Conservation (phyloP, 176 grass and related monocot genomes). For the Miscanthus lutarioriparius region DNA sequence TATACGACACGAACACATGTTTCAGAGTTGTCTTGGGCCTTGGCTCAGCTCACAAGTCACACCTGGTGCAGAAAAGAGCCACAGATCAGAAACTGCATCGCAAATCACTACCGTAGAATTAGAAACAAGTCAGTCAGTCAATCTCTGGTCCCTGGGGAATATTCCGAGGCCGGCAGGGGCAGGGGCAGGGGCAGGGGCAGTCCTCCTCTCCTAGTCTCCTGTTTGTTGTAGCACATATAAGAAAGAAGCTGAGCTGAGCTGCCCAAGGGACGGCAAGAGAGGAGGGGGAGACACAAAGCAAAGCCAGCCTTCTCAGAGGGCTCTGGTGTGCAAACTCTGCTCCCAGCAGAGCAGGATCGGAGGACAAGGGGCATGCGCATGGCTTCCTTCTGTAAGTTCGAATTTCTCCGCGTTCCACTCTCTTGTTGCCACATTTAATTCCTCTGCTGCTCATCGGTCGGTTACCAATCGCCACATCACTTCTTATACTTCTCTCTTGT, state of each 20-base stretch:
- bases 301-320: neutral
- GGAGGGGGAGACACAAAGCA: neutral
- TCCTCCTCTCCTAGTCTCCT: neutral
- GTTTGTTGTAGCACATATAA: neutral
- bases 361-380: constrained; percentile 1
- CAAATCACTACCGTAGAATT: neutral
- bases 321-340: neutral
- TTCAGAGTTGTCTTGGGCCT: neutral
- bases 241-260: neutral
- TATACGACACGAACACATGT: too few species aligned
- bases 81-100: neutral
- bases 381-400: constrained; percentile 29
- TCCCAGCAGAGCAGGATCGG: neutral
- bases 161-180: constrained; percentile 2
- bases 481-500: neutral
- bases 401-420: neutral
- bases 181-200: neutral
- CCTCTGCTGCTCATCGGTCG: neutral
- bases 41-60: neutral
- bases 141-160: constrained; percentile 14
- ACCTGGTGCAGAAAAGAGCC: neutral
- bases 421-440: neutral
- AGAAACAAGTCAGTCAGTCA: neutral
- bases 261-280: neutral
- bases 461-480: neutral